Conservation (phyloP, 352 stramenopile species). For the Pythium utonaiense region DNA sequence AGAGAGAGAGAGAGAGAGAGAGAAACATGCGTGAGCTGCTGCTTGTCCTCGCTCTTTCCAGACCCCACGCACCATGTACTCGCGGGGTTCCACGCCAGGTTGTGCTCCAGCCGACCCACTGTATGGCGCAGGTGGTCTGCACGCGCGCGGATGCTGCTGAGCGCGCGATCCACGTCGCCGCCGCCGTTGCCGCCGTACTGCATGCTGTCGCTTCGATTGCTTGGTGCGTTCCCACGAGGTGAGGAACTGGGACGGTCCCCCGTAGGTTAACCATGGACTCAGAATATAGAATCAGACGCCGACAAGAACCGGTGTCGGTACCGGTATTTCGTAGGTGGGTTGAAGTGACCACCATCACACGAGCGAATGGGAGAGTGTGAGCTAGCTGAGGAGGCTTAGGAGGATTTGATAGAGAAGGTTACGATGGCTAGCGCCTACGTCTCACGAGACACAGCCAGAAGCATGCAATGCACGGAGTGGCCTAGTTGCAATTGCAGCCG, state of each 20-base stretch:
- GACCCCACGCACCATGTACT: conserved; percentile 55
- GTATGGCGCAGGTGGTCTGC: conserved; percentile 81
- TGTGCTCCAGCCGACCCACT: conserved; percentile 68
- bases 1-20: not conserved
- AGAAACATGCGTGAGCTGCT: no score
- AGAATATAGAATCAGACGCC: not conserved
- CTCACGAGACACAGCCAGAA: not conserved
- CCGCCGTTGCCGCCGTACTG: conserved; percentile 26
- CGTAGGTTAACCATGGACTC: conserved; percentile 13
- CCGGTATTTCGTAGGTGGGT: conserved; percentile 16
- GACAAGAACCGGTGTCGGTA: conserved; percentile 7
- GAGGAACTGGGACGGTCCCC: not conserved
- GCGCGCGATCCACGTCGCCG: conserved; percentile 68
- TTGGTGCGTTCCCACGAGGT: not conserved
- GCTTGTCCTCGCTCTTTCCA: not conserved
- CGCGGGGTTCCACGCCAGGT: conserved; percentile 73
- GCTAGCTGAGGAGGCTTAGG: no score
- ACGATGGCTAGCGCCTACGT: not conserved
- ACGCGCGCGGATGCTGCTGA: conserved; percentile 76
- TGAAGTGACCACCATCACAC: conserved; percentile 10
- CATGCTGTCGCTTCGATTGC: conserved; percentile 5
- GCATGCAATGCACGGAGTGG: not conserved
- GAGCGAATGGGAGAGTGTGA: no score
- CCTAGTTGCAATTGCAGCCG: conserved; percentile 34
- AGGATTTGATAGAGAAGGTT: conserved; percentile 9